Base-by-base conservation (phyloP, 1,284 basidiomycete species). In the Microbotryum lychnidis-dioicae region DNA sequence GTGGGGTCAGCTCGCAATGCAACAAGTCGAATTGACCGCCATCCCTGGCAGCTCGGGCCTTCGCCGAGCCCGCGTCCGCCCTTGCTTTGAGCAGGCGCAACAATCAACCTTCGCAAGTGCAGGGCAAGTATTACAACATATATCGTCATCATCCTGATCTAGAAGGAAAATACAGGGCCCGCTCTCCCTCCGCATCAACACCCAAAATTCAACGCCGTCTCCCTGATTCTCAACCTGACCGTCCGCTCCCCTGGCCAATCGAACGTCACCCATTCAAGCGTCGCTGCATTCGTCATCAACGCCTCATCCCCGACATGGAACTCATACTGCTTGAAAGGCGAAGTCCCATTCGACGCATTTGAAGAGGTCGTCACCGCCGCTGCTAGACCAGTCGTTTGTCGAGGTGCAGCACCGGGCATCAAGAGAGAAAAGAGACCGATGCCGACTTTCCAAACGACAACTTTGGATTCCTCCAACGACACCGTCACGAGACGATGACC, bases 401-500 rank as follows among this genome's bases (percentile, higher is more conserved):
- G 78, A 2, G 94, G 92, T 9, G 91, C 91, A 8, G 86, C 86
- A 0, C 93, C 92, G 0, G 92, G 91, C 64, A 85, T 86, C 73
- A 97, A 92, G 74, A 97, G 85, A 64, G 89, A 91, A 29, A 72
- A 56, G 14, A 73, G 33, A 2, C 69, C 64, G 14, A 58, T 65
- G 2, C 73, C 73, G 3, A 76, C 73, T 51, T 77, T 77, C 77
- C 77, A 78, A 2, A 75, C 66, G 12, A 69, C 81, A 20, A 89
- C 84, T 6, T 82, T 79, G 45, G 83, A 83, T 73, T 97, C 92
- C 64, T 87, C 87, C 20, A 97, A 77, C 1, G 87, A 92, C 9
- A 92, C 79, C 0, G 91, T 94, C 25, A 96, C 85, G 16, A 98
- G 79, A 20, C 96, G 80, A 21, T 91, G 79, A 0, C 96, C 94